Base-by-base conservation (phyloP, 495 filamentous ascomycete genomes). In the Aspergillus diversus region DNA sequence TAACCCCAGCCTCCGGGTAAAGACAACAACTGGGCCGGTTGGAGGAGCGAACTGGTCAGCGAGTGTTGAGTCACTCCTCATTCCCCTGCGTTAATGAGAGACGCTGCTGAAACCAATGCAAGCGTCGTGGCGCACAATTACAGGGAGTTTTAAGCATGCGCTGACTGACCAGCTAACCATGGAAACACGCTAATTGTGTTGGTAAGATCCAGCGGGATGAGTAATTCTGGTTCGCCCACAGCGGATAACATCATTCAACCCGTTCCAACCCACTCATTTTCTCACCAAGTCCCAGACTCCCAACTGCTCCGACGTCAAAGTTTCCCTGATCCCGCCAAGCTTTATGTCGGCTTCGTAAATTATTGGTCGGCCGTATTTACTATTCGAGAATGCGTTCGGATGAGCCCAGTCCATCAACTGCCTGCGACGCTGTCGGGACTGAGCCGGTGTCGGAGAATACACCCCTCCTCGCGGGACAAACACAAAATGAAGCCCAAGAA, bases 371-470 rank as follows among this genome's bases (percentile, higher is more conserved):
- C 16, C 31, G 15, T 8, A 55, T 34, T 7, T 43, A 4, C 4
- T 8, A 43, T 11, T 43, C 49, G 16, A 39, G 43, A 5, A 68
- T 68, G 62, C 47, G 16, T 52, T 52, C 55, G 5, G 52, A 49
- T 61, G 55, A 59, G 21, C 37, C 54, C 42, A n/a, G 34, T 5
- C n/a, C 65, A 15, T 21, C 52, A 9, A n/a, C 33, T n/a, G 21
- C 49, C 2, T 39, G 55, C 33, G 70, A 70, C 21, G 3, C 57
- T 11, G 49, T 50, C 33, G 66, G 61, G 58, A 57, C 55, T n/a
- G 53, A 52, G 27, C 65, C 64, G 6, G 66, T 69, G 13, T 75
- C 78, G 46, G 78, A 81, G 65, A 73, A 77, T 34, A 81, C 78
- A 15, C 75, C 78, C 21, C 69, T 81, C 12, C 72, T 81, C 9